Conservation (phyloP, 192 early-diverging fungal species). For the Coemansia sp. region DNA sequence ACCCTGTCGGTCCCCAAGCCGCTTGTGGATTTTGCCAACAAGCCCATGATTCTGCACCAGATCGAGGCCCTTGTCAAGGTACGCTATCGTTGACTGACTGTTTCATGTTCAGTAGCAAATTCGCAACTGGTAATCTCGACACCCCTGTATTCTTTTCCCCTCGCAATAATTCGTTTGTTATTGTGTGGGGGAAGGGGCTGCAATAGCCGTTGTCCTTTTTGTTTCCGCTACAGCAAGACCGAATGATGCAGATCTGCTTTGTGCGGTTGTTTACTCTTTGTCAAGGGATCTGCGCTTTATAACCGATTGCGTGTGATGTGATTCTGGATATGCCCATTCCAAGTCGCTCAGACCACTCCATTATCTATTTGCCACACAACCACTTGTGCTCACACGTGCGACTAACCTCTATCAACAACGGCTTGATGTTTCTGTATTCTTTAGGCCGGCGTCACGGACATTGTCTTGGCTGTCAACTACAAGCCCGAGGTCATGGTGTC, state of each 20-base stretch:
- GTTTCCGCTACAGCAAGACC: not conserved
- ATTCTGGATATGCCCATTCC: not conserved
- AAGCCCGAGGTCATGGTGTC: constrained; percentile 96
- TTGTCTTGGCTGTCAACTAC: constrained; percentile 99
- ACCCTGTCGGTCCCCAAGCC: constrained; percentile 98
- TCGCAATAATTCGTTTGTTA: not conserved
- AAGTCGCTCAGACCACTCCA: not conserved
- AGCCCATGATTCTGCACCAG: constrained; percentile 98
- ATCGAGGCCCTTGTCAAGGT: constrained; percentile 97
- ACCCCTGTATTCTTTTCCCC: not conserved
- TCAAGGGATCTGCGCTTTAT: not conserved
- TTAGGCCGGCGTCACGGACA: constrained; percentile 96
- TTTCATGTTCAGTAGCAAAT: not conserved
- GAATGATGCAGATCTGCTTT: constrained; percentile 12
- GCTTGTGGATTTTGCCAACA: constrained; percentile 99
- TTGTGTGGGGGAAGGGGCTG: constrained; percentile 3
- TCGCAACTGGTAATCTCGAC: not conserved
- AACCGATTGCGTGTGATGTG: not conserved
- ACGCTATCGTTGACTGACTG: constrained; percentile 17
- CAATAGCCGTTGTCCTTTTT: not conserved
- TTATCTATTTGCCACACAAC: not conserved
- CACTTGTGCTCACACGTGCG: not conserved
- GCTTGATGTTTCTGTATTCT: not conserved
- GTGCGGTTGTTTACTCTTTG: constrained; percentile 7
- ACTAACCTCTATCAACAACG: constrained; percentile 8